Conservation (phyloP, 2,329 filamentous ascomycete species). For the Penicillium sp. region DNA sequence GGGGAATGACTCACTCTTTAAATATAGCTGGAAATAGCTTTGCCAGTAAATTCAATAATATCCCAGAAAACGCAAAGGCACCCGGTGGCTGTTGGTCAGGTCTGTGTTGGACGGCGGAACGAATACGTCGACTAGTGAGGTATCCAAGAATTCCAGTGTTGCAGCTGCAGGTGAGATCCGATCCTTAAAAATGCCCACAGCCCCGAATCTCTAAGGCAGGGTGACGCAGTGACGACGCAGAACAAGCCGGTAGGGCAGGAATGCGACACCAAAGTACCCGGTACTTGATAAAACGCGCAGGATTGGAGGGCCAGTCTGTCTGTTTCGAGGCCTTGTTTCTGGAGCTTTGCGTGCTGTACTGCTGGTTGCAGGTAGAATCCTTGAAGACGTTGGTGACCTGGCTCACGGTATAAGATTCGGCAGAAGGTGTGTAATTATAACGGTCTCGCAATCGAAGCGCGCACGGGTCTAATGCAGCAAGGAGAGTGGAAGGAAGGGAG, state of each 20-base stretch:
- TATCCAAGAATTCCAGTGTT: conserved; percentile 33
- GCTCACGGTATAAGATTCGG: conserved; percentile 4
- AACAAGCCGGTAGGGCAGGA: conserved; percentile 33
- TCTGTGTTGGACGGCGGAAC: conserved; percentile 26
- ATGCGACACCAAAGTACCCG: conserved; percentile 31
- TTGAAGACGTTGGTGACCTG: background rate
- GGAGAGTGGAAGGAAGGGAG: conserved; percentile 37
- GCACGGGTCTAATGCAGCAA: conserved; percentile 37
- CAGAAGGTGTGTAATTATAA: conserved; percentile 22
- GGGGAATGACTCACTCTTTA: conserved; percentile 16
- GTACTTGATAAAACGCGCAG: conserved; percentile 21
- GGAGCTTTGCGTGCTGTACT: background rate
- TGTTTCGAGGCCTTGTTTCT: conserved; percentile 17
- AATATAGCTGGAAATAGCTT: conserved; percentile 15
- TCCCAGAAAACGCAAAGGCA: conserved; percentile 17
- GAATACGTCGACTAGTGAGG: conserved; percentile 24
- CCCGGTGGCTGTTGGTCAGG: conserved; percentile 18
- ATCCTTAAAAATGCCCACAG: conserved; percentile 41
- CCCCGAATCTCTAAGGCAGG: conserved; percentile 25
- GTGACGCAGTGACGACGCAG: conserved; percentile 27
- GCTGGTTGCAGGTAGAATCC: background rate
- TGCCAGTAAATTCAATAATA: conserved; percentile 14
- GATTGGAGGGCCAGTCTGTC: conserved; percentile 27
- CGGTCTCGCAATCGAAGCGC: conserved; percentile 25
- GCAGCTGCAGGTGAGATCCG: conserved; percentile 42